Conservation (phyloP, 1,284 basidiomycete species). For the Rhodotorula sp. region DNA sequence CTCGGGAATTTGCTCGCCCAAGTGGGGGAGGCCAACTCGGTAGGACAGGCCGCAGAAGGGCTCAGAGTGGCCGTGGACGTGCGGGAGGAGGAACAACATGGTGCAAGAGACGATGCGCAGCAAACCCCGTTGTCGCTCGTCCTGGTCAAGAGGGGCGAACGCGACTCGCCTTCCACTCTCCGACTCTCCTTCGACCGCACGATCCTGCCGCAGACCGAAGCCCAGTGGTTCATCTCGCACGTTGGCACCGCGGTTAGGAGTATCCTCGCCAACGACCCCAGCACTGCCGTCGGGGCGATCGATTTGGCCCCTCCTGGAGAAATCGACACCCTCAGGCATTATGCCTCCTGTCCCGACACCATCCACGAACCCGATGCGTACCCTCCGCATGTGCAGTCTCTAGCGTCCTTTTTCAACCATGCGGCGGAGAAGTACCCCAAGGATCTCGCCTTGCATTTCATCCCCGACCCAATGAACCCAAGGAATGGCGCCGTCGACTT, state of each 20-base stretch:
- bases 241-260: not conserved
- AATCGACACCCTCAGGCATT: not conserved
- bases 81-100: not conserved
- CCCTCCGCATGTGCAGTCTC: slow-evolving; percentile 6
- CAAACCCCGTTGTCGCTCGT: slow-evolving; percentile 8
- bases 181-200: slow-evolving; percentile 23
- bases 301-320: slow-evolving; percentile 16
- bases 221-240: slow-evolving; percentile 36
- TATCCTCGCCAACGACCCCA: not conserved
- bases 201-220: slow-evolving; percentile 24
- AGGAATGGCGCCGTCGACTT: slow-evolving; percentile 6
- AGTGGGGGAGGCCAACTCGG: not conserved
- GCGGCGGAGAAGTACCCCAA: slow-evolving; percentile 16
- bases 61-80: not conserved
- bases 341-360: slow-evolving; percentile 4
- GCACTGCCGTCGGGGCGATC: not conserved
- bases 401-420: slow-evolving; percentile 32
- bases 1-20: slow-evolving; percentile 2
- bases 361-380: slow-evolving; percentile 18
- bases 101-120: not conserved
- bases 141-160: not conserved
- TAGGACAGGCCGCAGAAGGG: not conserved
- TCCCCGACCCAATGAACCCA: slow-evolving; percentile 1
- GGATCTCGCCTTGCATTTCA: slow-evolving; percentile 29
- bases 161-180: not conserved